These are phyloP conservation scores for Rosa multiflora DNA, from an alignment of 306 rosid genomes.

Conservation along the genomic window DNA sequence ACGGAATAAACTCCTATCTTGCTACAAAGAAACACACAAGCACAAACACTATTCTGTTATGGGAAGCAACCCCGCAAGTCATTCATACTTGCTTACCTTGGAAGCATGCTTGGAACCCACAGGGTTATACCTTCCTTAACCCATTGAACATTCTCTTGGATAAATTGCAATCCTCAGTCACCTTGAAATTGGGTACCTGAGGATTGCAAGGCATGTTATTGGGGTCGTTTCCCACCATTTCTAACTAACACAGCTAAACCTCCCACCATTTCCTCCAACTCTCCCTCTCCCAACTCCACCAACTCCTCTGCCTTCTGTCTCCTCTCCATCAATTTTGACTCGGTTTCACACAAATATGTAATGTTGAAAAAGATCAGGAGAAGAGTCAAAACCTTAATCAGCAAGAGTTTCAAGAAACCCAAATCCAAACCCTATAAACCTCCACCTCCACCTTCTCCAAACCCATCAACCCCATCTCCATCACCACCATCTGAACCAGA, in stretches of 20 bases:
- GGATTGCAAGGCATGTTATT: not conserved
- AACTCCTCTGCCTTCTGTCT: not conserved
- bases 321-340: not conserved
- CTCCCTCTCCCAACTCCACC: slow-evolving; percentile 7
- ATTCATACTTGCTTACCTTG: not conserved
- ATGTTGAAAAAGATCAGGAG: slow-evolving; percentile 44
- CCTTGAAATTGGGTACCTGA: not conserved
- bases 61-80: slow-evolving; percentile 2
- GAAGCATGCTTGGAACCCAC: not conserved
- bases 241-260: not conserved
- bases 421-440: slow-evolving; percentile 10
- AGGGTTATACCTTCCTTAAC: not conserved
- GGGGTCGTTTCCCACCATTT: not conserved
- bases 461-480: slow-evolving; percentile 9
- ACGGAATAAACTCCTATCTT: not conserved
- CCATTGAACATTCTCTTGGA: not conserved
- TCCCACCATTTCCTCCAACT: not conserved
- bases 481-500: slow-evolving; percentile 11
- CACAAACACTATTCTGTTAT: not conserved
- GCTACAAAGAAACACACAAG: not conserved
- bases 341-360: not conserved
- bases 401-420: slow-evolving; percentile 28
- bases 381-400: slow-evolving; percentile 34
- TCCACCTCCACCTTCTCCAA: not conserved
- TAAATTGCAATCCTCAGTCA: not conserved